Base-by-base conservation (phyloP, 306 rosid genomes). In the Astragalus glycyphyllos region DNA sequence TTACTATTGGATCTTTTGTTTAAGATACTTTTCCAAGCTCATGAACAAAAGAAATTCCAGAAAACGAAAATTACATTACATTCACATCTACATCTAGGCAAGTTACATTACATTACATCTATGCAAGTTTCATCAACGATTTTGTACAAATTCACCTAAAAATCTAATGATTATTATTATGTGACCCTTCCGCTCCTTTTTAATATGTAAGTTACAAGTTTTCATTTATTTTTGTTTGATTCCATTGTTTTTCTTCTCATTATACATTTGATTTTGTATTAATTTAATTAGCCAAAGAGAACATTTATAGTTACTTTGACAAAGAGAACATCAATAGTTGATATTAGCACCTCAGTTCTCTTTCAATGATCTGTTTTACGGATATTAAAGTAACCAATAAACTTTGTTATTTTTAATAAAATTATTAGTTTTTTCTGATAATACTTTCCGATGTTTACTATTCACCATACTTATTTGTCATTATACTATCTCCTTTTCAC, bases 1-100 rank as follows among this genome's bases (percentile, higher is more conserved):
- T 63, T 13, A 17, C 38, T 62, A 20, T 63, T 13, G 38, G 55
- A 63, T 63, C 20, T 60, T 42, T 44, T 45, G 13, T 15, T 34
- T 7, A 8, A 0, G 31, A 14, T 16, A 15, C 31, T 37, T 59
- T 58, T 9, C 5, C 9, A 44, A 2, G 12, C 37, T 44, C 14
- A 10, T 44, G 37, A 48, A n/a, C 11, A 34, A 34, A n/a, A 14
- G 11, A 32, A 26, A 69, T 44, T 40, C 3, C 23, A 58, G 13
- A 58, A 67, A 16, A 12, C 16, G 0, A 16, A 68, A n/a, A 13
- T 20, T 20, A 20, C 23, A 10, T 44, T 7, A 12, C 10, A 55
- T 69, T 23, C 32, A 26, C 49, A 9, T 41, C 29, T 69, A 23
- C 14, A 69, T 41, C 41, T 11, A 51, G 14, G 7, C 7, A 0